Percentiles rank a stretch among this genome's conserved stretches.
These are phyloP conservation scores for Kalanchoe fedtschenkoi DNA, from an alignment of 164 flowering plant genomes.

Conservation along the genomic window DNA sequence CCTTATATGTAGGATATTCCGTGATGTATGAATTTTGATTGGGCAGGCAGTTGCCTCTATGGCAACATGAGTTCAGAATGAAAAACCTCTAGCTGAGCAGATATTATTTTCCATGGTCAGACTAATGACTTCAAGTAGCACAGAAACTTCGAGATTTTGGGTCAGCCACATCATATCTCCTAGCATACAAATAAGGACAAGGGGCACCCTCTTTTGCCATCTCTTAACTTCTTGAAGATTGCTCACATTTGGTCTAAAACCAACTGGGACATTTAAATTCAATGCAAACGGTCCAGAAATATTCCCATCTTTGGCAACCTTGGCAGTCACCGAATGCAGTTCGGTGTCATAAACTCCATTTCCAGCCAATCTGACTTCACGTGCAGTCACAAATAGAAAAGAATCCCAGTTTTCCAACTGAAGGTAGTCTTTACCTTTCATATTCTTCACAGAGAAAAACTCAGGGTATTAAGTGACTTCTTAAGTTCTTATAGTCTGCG, in stretches of 20 bases:
- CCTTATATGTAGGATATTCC: conserved; percentile 86
- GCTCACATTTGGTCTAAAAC: conserved; percentile 72
- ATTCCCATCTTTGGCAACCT: conserved; percentile 70
- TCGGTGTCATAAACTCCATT: conserved; percentile 17
- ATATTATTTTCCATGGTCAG: conserved; percentile 86
- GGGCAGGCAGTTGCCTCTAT: conserved; percentile 57
- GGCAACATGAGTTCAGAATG: conserved; percentile 66
- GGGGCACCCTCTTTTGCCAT: conserved; percentile 92
- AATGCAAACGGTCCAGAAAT: conserved; percentile 65
- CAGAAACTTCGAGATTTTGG: conserved; percentile 80
- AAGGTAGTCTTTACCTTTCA: conserved; percentile 50
- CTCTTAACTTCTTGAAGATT: conserved; percentile 61
- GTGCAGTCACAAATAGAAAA: conserved; percentile 59
- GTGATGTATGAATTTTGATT: conserved; percentile 79
- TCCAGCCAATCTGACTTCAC: conserved; percentile 43
- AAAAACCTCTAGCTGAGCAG: conserved; percentile 71
- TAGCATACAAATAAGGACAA: conserved; percentile 86
- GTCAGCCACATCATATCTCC: conserved; percentile 54
- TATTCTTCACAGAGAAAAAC: conserved; percentile 47
- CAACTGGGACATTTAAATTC: conserved; percentile 43
- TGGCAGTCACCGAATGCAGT: conserved; percentile 16
- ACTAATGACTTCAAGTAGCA: conserved; percentile 90
- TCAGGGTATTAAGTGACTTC: conserved; percentile 47
- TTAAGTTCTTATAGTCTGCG: conserved; percentile 43
- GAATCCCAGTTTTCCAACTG: conserved; percentile 87